These are phyloP conservation scores for Artemisia argyi DNA, from an alignment of 129 eudicot species.

Conservation along the genomic window DNA sequence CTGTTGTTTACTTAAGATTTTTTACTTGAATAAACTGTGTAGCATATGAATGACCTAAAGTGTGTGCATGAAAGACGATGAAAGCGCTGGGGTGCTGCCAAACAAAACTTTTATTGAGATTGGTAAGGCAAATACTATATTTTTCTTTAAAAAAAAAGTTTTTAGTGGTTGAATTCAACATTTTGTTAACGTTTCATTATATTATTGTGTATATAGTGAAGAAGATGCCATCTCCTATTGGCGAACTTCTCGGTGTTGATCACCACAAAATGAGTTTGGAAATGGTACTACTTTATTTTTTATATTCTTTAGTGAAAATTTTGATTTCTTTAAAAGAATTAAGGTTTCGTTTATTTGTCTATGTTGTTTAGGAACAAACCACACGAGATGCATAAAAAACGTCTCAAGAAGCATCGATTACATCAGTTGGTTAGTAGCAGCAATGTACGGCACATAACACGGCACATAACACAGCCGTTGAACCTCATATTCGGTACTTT, in stretches of 20 bases:
- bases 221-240: slow-evolving; percentile 79
- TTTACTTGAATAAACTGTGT: slow-evolving; percentile 41
- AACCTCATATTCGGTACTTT: too few relatives aligned
- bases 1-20: neutral
- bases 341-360: neutral
- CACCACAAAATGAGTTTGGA: too few relatives aligned
- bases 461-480: too few relatives aligned
- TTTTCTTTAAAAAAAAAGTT: neutral
- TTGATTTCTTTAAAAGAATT: neutral
- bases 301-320: neutral
- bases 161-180: neutral
- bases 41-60: slow-evolving; percentile 80
- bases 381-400: neutral
- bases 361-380: neutral
- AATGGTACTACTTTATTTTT: slow-evolving; percentile 30
- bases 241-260: too few relatives aligned
- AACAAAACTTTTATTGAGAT: slow-evolving; percentile 81
- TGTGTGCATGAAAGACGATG: slow-evolving; percentile 86
- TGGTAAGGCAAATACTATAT: slow-evolving; percentile 41
- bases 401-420: neutral
- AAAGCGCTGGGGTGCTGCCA: slow-evolving; percentile 92
- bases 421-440: neutral
- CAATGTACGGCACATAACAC: neutral
- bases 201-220: slow-evolving; percentile 55
- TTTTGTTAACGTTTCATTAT: neutral